Percentiles rank a stretch among this genome's conserved stretches.
phyloP scores from a whole-genome alignment of 805 yeast genomes.

The Barnettozyma siamensis region DNA sequence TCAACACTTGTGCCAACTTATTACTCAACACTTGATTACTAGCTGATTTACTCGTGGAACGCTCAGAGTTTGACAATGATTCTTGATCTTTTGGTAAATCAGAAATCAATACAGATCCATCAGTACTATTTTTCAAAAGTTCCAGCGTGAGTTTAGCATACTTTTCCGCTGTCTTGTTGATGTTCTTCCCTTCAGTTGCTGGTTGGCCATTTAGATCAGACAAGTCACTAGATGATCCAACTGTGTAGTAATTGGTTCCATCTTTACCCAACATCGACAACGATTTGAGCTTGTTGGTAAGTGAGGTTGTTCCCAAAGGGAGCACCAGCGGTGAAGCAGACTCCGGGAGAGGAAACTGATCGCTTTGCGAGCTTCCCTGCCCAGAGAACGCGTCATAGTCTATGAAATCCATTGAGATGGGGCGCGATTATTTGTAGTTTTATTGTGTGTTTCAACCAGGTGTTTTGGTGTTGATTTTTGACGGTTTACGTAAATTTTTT shows the following conservation, averaged over 20 bases:
- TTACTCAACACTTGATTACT: conserved; percentile 27
- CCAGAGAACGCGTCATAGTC: conserved; percentile 21
- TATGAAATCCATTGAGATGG: conserved; percentile 22
- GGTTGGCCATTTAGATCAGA: neutral
- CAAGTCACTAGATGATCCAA: neutral
- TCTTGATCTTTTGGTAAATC: no score
- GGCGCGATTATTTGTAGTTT: no score
- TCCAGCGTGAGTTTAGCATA: conserved; percentile 44
- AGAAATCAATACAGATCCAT: conserved; percentile 5
- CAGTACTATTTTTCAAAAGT: conserved; percentile 26
- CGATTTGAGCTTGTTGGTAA: conserved; percentile 32
- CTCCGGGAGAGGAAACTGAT: conserved; percentile 20
- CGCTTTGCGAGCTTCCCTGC: neutral
- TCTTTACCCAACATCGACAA: conserved; percentile 26
- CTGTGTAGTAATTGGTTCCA: neutral
- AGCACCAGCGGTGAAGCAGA: conserved; percentile 37
- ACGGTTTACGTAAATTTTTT: neutral
- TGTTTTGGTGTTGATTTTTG: neutral
- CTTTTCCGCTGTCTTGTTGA: conserved; percentile 32
- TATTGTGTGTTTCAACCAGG: no score
- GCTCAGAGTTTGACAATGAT: no score
- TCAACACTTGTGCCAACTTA: conserved; percentile 30
- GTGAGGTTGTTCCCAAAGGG: conserved; percentile 28
- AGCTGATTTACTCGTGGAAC: conserved; percentile 1
- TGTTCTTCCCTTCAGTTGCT: conserved; percentile 7